Conservation (phyloP, 306 rosid species). For the Echinosophora koreensis region DNA sequence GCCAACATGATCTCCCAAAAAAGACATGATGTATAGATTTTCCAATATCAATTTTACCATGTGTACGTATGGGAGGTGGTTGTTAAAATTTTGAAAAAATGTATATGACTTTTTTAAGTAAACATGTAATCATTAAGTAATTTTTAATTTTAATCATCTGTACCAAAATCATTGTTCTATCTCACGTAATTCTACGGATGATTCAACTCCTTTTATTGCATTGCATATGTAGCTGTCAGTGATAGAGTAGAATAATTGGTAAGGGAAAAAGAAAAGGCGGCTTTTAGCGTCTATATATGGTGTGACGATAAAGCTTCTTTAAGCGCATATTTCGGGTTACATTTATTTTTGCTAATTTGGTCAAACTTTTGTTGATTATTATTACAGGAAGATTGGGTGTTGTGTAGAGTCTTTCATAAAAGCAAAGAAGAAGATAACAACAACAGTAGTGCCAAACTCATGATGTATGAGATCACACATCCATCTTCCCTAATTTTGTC, state of each 20-base stretch:
- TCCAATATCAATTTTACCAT: no score
- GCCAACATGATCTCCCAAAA: no score
- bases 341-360: slow-evolving; percentile 37
- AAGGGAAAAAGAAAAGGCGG: slow-evolving; percentile 18
- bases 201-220: neutral
- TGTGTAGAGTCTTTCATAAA: slow-evolving; percentile 94
- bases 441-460: slow-evolving; percentile 53
- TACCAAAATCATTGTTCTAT: no score
- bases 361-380: slow-evolving; percentile 44
- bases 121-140: no score
- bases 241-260: slow-evolving; percentile 11
- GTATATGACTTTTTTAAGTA: no score
- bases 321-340: slow-evolving; percentile 4
- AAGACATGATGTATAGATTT: no score
- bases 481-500: slow-evolving; percentile 47
- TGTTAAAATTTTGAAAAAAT: no score
- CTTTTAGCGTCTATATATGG: neutral
- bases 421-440: slow-evolving; percentile 56
- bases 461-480: slow-evolving; percentile 48
- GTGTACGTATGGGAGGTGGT: no score
- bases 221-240: neutral
- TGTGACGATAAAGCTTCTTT: slow-evolving; percentile 41
- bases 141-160: no score
- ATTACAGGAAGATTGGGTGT: slow-evolving; percentile 97
- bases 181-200: no score